Evolutionary conservation across 306 rosid species (phyloP), one percentile per base, ranked within the genome.

Genomic region (Cyamopsis tetragonoloba): DNA sequence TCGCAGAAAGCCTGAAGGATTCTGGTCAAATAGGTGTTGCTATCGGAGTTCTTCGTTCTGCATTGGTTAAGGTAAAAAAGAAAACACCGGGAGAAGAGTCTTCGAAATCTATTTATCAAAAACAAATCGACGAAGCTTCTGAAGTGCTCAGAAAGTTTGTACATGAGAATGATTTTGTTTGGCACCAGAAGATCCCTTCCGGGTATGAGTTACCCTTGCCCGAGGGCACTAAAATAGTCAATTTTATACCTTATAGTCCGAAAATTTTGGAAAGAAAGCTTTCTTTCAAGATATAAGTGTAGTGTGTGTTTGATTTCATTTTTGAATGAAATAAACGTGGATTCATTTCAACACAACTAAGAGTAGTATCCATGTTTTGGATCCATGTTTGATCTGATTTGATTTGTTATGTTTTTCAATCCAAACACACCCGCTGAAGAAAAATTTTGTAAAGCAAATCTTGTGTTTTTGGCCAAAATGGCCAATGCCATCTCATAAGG

Each of bases 141-240:
- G 92, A 87, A 76, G 72, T 71, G 60, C 92, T 87, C 37, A 77
- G 86, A 78, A 90, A 85, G 76, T 62, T 65, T 15, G 84, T 57
- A 23, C 80, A 63, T 3, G 97, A 90, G 82, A 90, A 90, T n/a
- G 87, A 84, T 63, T 76, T 87, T 20, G 76, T 90, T 19, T 90
- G 89, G 97, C 82, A 30, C 18, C 81, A 87, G 80, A 84, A 79
- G 78, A 70, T 85, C 31, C 87, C 85, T 26, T 50, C 73, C 1
- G 58, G 35, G 14, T 75, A 71, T 41, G 80, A 66, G 70, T 66
- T 90, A 77, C 91, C 92, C 5, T 47, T 28, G 41, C 75, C 79
- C 0, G 71, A 74, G 51, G 83, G 95, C 44, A 82, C 32, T 68
- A 86, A 79, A 77, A 90, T 90, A 51, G 92, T 75, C 27, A 78